Conservation (phyloP, 257 asterid species). For the Catharanthus roseus region DNA sequence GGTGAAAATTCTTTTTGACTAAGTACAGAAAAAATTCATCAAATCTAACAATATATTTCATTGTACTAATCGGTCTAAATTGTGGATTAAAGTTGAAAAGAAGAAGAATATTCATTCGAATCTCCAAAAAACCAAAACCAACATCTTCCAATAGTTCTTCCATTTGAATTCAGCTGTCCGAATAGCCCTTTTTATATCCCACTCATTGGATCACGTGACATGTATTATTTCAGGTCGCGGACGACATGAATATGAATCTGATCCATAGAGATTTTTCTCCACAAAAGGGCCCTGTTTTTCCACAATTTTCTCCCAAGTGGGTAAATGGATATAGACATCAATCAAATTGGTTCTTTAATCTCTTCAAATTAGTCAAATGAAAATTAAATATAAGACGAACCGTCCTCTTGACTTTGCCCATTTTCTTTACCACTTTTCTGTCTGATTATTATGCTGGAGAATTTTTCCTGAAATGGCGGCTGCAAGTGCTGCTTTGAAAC, state of each 20-base stretch:
- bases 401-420: constrained; percentile 6
- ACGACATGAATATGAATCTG: too few relatives aligned
- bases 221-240: too few relatives aligned
- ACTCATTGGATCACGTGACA: too few relatives aligned
- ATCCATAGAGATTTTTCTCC: too few relatives aligned
- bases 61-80: background rate
- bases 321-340: constrained; percentile 15
- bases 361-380: constrained; percentile 13
- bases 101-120: constrained; percentile 16
- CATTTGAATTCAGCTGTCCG: too few relatives aligned
- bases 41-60: constrained; percentile 1
- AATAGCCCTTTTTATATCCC: background rate
- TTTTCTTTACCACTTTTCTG: constrained; percentile 31
- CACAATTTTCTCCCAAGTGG: too few relatives aligned
- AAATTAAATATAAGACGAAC: constrained; percentile 13
- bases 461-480: constrained; percentile 89
- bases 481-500: constrained; percentile 84
- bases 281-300: too few relatives aligned
- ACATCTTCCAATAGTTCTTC: too few relatives aligned
- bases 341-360: background rate
- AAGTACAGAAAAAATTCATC: background rate
- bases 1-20: background rate
- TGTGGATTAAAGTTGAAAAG: background rate
- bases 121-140: too few relatives aligned
- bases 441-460: constrained; percentile 41